Evolutionary conservation across 2,329 filamentous ascomycete species (phyloP), one percentile per base, ranked within the genome.

Genomic region (Tricladium varicosporioides): DNA sequence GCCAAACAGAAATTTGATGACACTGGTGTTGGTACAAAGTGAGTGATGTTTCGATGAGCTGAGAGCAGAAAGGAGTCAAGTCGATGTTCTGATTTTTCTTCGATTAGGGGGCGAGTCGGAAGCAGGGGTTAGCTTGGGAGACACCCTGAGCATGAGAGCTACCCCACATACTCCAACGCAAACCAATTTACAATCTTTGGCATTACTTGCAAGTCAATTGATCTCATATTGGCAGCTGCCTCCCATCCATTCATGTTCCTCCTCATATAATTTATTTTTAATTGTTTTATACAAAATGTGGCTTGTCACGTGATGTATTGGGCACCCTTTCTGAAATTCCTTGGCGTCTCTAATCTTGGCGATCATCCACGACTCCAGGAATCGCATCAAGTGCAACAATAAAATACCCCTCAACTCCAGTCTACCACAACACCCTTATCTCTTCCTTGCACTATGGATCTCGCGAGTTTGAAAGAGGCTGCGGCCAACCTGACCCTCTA

Each of bases 401-500:
- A 57, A 43, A 51, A 18, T 50, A 33, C 40, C 33, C 50, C 55
- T 50, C 50, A 51, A 54, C 55, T 22, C 45, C 22, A 31, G 19
- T 61, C 53, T 36, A 36, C 32, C 36, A 55, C 32, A 15, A 33
- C 43, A 9, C 42, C 18, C 46, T 16, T 10, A 11, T 19, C 15
- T 22, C 48, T 32, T 36, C 10, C 22, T 48, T 47, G 42, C 32
- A 51, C 66, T 66, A 89, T 89, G 87, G 85, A 89, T 78, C 80
- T 88, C 72, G 78, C 80, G 68, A 85, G 78, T 67, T 72, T 91
- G 56, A 87, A 83, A 70, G 85, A 86, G 64, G 83, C 87, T 75
- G 86, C 89, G 74, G 84, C 81, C 79, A 88, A 88, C 71, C 75
- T 90, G 74, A 84, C 83, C 57, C 78, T 90, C 66, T 91, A 90